Conservation (phyloP, 805 yeast species). For the Tetrapisispora nanseiensis region DNA sequence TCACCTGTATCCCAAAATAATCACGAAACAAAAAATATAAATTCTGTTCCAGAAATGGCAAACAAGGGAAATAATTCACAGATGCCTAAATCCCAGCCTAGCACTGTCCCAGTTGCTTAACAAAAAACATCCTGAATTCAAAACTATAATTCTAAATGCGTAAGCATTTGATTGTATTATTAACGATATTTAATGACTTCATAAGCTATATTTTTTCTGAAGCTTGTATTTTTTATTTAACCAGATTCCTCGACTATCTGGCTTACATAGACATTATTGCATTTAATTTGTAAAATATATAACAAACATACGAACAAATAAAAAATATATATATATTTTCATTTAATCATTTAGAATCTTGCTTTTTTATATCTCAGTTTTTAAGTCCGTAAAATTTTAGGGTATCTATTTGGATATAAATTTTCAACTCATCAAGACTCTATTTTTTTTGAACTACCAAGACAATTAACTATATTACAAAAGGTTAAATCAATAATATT, state of each 20-base stretch:
- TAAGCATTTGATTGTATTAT: conserved; percentile 5
- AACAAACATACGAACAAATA: neutral
- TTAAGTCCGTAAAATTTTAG: no score
- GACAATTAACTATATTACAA: no score
- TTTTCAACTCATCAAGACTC: no score
- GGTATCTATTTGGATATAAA: no score
- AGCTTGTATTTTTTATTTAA: neutral
- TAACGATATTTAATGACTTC: conserved; percentile 2
- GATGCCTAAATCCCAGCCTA: neutral
- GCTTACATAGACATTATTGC: conserved; percentile 3
- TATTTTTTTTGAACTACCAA: no score
- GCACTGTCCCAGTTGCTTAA: conserved; percentile 3
- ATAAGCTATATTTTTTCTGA: neutral
- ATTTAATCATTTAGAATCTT: neutral
- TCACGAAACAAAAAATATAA: neutral
- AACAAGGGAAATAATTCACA: conserved; percentile 1
- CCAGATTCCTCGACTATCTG: neutral
- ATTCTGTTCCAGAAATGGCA: neutral
- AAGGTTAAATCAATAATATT: no score
- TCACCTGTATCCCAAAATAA: neutral
- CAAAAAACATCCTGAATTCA: conserved; percentile 2
- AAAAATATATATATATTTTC: neutral
- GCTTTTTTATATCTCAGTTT: no score
- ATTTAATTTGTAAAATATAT: conserved; percentile 1
- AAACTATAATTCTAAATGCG: conserved; percentile 1